Base-by-base conservation (phyloP, 2,329 filamentous ascomycete species). In the Cadophora malorum region DNA sequence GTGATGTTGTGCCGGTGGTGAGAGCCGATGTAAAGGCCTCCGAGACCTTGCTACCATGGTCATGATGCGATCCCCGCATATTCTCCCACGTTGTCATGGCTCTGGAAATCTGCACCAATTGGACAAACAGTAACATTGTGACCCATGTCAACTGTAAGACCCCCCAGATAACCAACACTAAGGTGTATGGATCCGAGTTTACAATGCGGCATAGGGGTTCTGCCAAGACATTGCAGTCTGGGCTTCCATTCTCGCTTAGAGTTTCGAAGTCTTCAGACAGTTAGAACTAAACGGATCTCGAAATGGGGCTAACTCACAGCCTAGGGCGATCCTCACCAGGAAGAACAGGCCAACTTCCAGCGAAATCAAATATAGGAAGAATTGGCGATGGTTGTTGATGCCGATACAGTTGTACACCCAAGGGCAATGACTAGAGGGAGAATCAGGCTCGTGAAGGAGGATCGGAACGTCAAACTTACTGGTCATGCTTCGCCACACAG, bases 341-440 rank as follows among this genome's bases (percentile, higher is more conserved):
- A 88, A 75, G 2, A 92, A 72, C 45, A 98, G 91, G 35, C 93
- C 93, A 19, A 91, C 71, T 65, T 93, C 91, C 70, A 99, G 82
- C 75, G 81, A 89, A 52, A 96, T 81, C 21, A 99, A 86, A 78
- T 98, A 99, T 61, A 97, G 82, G 76, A 97, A 91, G 79, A 99
- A 99, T 74, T 97, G 94, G 16, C 96, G 90, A 76, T 98, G 92
- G 79, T 98, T 99, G 82, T 98, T 98, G 71, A 96, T 88, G 53
- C 93, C 96, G 52, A 99, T 88, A 76, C 96, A 99, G 80, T 97
- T 98, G 81, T 97, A 92, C 28, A 98, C 92, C 96, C 96, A 99
- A 0, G 96, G 96, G 76, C 96, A 99, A 78, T 99, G 96, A 77
- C 93, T 96, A 66, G 4, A 2, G 35, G 28, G 21, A 6, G 65